Percentiles rank a stretch among this genome's conserved stretches.
Conservation (phyloP, 2,329 filamentous ascomycete genomes). For the Cladosporium austrohemisphaericum region DNA sequence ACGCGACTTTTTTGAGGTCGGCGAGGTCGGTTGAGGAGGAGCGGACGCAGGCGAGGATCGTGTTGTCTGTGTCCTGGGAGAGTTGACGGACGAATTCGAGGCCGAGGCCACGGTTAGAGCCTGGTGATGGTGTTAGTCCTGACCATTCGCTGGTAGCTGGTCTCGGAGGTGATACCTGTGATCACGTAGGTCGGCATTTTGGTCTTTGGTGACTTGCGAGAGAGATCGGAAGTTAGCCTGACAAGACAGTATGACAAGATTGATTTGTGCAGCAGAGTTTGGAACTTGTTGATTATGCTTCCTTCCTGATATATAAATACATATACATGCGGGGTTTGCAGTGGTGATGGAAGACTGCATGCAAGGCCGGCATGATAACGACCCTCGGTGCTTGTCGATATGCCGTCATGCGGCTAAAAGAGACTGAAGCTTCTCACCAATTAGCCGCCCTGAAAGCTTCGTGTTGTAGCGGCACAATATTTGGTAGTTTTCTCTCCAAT, state of each 20-base stretch:
- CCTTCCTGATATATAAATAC: not conserved
- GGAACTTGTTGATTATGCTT: not conserved
- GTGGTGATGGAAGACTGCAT: not conserved
- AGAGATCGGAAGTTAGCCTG: no score
- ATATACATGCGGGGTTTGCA: conserved; percentile 10
- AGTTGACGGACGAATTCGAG: conserved; percentile 52
- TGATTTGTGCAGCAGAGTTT: not conserved
- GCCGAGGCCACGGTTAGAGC: conserved; percentile 46
- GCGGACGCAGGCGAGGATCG: conserved; percentile 40
- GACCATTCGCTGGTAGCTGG: no score
- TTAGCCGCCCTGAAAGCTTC: conserved; percentile 7
- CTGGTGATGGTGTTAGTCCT: conserved; percentile 35
- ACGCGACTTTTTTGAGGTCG: conserved; percentile 29
- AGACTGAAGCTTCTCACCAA: not conserved
- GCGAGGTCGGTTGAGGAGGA: conserved; percentile 29
- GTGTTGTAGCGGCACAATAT: not conserved
- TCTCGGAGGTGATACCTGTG: no score
- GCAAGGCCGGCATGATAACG: not conserved
- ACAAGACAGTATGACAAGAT: no score
- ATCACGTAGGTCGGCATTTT: conserved; percentile 12
- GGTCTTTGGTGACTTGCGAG: not conserved
- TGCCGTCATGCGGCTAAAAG: conserved; percentile 10
- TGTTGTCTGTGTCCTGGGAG: conserved; percentile 31
- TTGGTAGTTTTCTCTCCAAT: not conserved
- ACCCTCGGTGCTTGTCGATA: conserved; percentile 3